Evolutionary conservation across 2,329 filamentous ascomycete species (phyloP).

Genomic region (Colletotrichum siamense): DNA sequence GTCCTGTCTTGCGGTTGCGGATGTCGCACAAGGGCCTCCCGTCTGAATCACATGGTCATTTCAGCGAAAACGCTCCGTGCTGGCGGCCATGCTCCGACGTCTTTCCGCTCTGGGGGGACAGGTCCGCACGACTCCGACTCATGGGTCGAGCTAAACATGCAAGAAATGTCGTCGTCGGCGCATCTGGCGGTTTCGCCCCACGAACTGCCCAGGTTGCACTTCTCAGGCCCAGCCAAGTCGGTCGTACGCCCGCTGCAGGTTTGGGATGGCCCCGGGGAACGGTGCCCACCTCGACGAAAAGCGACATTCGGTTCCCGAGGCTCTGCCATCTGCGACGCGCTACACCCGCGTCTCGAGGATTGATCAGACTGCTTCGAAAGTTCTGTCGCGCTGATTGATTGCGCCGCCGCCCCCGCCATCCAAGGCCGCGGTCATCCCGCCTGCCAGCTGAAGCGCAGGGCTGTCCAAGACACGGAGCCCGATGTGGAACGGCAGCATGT

Average conservation of each 20-base stretch:
- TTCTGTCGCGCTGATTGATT: not conserved
- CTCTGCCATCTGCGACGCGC: not conserved
- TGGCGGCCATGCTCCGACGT: not conserved
- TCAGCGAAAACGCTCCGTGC: not conserved
- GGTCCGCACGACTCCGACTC: not conserved
- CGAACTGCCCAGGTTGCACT: not conserved
- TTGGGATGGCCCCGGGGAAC: not conserved
- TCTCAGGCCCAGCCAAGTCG: not conserved
- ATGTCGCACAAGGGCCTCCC: not conserved
- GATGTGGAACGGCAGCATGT: slow-evolving; percentile 8
- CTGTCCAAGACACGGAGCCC: slow-evolving; percentile 17
- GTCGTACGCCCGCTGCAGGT: not conserved
- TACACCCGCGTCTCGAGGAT: not conserved
- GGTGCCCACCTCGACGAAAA: not conserved
- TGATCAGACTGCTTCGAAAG: not conserved
- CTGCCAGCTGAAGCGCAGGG: not conserved
- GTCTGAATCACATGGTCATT: not conserved
- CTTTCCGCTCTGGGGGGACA: not conserved
- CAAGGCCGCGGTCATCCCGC: not conserved
- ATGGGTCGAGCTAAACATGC: not conserved
- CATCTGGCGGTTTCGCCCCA: not conserved
- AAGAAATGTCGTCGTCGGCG: not conserved
- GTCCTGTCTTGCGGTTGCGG: not conserved
- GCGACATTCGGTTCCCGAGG: not conserved
- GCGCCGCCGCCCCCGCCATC: slow-evolving; percentile 5